phyloP scores from a whole-genome alignment of 208 protist species.

The Phytomonas sp. region DNA sequence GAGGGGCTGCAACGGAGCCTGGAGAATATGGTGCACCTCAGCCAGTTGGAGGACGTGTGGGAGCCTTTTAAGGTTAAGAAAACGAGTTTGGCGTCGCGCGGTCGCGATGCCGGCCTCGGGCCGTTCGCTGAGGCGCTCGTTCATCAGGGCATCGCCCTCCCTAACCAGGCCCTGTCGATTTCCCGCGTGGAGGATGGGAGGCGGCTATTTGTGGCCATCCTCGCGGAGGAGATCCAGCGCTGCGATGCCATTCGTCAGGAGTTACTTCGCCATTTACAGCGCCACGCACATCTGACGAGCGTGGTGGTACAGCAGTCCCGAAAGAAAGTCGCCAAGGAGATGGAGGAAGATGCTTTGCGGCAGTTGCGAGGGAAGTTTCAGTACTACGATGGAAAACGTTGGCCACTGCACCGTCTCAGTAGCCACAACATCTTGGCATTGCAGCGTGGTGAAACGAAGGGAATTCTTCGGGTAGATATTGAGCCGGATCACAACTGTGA shows the following conservation, averaged over 20 bases:
- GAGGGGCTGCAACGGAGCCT: constrained; percentile 30
- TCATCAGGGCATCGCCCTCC: constrained; percentile 21
- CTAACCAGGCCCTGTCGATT: constrained; percentile 17
- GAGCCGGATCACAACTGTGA: constrained; percentile 16
- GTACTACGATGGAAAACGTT: constrained; percentile 48
- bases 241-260: constrained; percentile 33
- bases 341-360: constrained; percentile 39
- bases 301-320: constrained; percentile 35
- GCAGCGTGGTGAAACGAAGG: constrained; percentile 62
- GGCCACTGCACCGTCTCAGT: constrained; percentile 29
- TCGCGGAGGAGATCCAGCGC: constrained; percentile 67
- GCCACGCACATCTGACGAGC: constrained; percentile 20
- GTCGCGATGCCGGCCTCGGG: constrained; percentile 62
- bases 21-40: constrained; percentile 46
- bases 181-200: constrained; percentile 32
- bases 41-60: constrained; percentile 77
- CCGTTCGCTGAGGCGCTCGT: constrained; percentile 38
- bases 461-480: constrained; percentile 52
- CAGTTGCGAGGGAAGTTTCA: constrained; percentile 46
- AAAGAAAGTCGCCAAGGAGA: constrained; percentile 59
- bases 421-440: constrained; percentile 59
- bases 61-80: constrained; percentile 77
- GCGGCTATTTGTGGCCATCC: constrained; percentile 40
- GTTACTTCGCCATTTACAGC: constrained; percentile 28
- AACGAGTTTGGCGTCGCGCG: constrained; percentile 62